These are phyloP conservation scores for Hirsutella rhossiliensis DNA, from an alignment of 2,329 filamentous ascomycete species.

Conservation along the genomic window DNA sequence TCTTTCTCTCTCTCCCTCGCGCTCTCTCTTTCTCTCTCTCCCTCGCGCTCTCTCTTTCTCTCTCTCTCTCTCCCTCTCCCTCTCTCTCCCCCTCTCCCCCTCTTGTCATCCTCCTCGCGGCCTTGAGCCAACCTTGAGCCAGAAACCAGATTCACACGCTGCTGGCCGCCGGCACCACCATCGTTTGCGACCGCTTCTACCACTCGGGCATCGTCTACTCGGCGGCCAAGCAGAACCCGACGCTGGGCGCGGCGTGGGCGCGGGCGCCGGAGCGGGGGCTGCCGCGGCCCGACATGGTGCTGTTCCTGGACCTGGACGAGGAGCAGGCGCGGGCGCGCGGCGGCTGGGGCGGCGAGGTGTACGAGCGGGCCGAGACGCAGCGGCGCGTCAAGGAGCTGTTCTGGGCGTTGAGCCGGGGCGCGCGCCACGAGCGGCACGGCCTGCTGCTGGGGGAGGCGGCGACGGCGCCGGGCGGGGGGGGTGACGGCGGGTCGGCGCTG, in stretches of 20 bases:
- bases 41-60: no score
- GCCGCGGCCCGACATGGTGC: constrained; percentile 72
- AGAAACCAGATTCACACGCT: constrained; percentile 39
- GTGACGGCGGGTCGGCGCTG: not conserved
- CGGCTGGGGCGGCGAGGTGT: constrained; percentile 82
- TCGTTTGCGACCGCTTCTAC: constrained; percentile 89
- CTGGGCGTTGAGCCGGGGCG: constrained; percentile 25
- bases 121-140: not conserved
- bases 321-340: constrained; percentile 61
- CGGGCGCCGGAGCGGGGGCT: constrained; percentile 75
- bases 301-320: constrained; percentile 76
- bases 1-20: no score
- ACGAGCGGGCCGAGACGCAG: constrained; percentile 80
- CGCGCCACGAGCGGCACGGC: constrained; percentile 13
- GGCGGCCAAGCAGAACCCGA: constrained; percentile 68
- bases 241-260: constrained; percentile 66
- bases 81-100: no score
- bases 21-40: no score
- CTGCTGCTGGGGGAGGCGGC: constrained; percentile 11
- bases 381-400: constrained; percentile 65
- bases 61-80: no score
- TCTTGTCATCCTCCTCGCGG: not conserved
- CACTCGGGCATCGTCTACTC: constrained; percentile 91
- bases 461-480: constrained; percentile 9
- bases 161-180: constrained; percentile 54